Evolutionary conservation across 1,284 basidiomycete genomes (phyloP).

Genomic region (Paramarasmius palmivorus): DNA sequence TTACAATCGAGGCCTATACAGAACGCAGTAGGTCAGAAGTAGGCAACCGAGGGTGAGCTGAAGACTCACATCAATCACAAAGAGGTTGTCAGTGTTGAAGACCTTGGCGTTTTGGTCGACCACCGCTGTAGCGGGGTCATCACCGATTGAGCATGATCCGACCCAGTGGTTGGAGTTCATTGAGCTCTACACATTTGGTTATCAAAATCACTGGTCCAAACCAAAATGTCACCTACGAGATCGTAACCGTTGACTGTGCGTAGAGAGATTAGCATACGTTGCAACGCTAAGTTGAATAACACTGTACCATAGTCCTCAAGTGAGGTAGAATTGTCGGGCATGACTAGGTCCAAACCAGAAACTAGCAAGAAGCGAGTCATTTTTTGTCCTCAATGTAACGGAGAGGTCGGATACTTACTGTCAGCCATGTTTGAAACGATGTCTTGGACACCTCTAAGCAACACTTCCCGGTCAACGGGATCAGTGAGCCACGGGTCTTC

Average conservation of each 20-base stretch:
- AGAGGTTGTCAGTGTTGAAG: conserved; percentile 56
- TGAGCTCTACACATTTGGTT: conserved; percentile 25
- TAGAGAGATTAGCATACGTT: conserved; percentile 1
- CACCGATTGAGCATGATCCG: conserved; percentile 51
- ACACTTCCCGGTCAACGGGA: conserved; percentile 50
- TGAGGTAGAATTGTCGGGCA: conserved; percentile 57
- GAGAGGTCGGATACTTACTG: conserved; percentile 30
- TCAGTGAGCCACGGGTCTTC: conserved; percentile 61
- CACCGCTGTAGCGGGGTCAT: conserved; percentile 29
- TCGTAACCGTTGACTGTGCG: conserved; percentile 48
- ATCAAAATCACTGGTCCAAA: too few relatives aligned
- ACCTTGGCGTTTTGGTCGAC: conserved; percentile 62
- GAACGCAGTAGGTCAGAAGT: conserved; percentile 2
- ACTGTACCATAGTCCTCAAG: conserved; percentile 46
- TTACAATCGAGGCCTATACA: conserved; percentile 34
- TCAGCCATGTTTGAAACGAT: conserved; percentile 39
- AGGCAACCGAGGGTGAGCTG: too few relatives aligned
- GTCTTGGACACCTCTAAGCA: conserved; percentile 52
- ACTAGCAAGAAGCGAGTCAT: conserved; percentile 35
- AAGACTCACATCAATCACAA: conserved; percentile 43
- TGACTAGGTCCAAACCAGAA: conserved; percentile 51
- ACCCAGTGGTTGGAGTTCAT: conserved; percentile 64
- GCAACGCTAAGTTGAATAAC: not conserved
- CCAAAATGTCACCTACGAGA: conserved; percentile 28
- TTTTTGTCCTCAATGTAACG: not conserved